phyloP scores from a whole-genome alignment of 2,329 filamentous ascomycete species.

The Pestalotiopsis fici region DNA sequence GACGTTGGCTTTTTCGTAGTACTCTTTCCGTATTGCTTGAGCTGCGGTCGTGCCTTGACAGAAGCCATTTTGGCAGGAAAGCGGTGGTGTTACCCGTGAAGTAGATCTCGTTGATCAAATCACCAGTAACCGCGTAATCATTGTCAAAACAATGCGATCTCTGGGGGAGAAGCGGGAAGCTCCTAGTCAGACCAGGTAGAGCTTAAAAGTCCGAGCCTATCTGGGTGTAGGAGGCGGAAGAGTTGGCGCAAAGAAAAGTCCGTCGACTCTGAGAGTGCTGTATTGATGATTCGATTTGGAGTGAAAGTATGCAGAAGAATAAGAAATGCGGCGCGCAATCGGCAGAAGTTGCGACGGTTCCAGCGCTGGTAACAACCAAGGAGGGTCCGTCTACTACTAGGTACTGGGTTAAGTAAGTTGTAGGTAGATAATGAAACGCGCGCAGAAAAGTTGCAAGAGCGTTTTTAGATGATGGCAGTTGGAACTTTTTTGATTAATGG shows the following conservation, averaged over 20 bases:
- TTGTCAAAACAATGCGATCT: not conserved
- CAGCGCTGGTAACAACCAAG: not conserved
- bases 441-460: not conserved
- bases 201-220: not conserved
- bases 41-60: constrained; percentile 22
- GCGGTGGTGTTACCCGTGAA: not conserved
- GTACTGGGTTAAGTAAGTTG: too few species aligned
- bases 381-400: not conserved
- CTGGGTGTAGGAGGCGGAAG: not conserved
- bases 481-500: not conserved
- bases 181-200: not conserved
- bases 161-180: not conserved
- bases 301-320: not conserved
- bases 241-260: not conserved
- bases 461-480: not conserved
- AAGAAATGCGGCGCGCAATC: not conserved
- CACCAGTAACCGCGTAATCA: not conserved
- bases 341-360: not conserved
- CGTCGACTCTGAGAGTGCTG: not conserved
- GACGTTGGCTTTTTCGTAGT: not conserved
- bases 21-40: constrained; percentile 26
- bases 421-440: not conserved
- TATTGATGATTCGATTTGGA: not conserved
- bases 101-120: not conserved
- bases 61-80: constrained; percentile 20